These are phyloP conservation scores for Trypanosomatidae sp. DNA, from an alignment of 208 protist genomes.

Conservation along the genomic window DNA sequence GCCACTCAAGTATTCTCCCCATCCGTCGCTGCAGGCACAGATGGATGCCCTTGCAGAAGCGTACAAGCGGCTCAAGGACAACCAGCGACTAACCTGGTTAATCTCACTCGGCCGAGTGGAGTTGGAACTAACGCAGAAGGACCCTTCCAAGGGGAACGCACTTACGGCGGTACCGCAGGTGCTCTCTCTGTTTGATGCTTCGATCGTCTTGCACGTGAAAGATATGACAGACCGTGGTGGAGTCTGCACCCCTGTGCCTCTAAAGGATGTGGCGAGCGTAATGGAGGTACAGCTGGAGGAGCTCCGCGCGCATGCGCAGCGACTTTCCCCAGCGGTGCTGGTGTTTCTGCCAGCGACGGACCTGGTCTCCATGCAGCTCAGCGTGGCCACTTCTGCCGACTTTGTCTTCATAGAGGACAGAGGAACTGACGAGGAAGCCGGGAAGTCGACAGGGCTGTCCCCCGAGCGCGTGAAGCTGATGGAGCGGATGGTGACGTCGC, in stretches of 20 bases:
- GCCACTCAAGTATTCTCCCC: slow-evolving; percentile 51
- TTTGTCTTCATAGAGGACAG: slow-evolving; percentile 32
- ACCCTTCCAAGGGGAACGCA: slow-evolving; percentile 29
- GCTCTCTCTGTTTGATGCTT: slow-evolving; percentile 74
- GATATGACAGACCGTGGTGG: slow-evolving; percentile 27
- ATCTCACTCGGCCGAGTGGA: slow-evolving; percentile 61
- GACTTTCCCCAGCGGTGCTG: slow-evolving; percentile 32
- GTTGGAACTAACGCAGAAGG: slow-evolving; percentile 56
- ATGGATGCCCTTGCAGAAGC: slow-evolving; percentile 55
- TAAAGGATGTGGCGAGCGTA: slow-evolving; percentile 16
- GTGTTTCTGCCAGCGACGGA: slow-evolving; percentile 24
- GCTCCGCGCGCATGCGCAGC: slow-evolving; percentile 29
- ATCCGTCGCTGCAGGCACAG: slow-evolving; percentile 49
- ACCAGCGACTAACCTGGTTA: slow-evolving; percentile 74
- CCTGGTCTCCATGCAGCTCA: slow-evolving; percentile 42
- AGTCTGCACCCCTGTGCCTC: slow-evolving; percentile 3
- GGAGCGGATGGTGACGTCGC: slow-evolving; percentile 62
- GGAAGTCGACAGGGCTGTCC: slow-evolving; percentile 41
- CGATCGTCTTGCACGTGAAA: slow-evolving; percentile 61
- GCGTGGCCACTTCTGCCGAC: slow-evolving; percentile 21
- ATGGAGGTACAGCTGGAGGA: slow-evolving; percentile 33
- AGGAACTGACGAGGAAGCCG: slow-evolving; percentile 37
- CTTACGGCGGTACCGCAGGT: slow-evolving; percentile 42
- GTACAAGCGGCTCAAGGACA: slow-evolving; percentile 63
- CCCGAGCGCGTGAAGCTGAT: slow-evolving; percentile 72